Evolutionary conservation across 2,329 filamentous ascomycete genomes (phyloP).

Genomic region (Cercospora beticola): DNA sequence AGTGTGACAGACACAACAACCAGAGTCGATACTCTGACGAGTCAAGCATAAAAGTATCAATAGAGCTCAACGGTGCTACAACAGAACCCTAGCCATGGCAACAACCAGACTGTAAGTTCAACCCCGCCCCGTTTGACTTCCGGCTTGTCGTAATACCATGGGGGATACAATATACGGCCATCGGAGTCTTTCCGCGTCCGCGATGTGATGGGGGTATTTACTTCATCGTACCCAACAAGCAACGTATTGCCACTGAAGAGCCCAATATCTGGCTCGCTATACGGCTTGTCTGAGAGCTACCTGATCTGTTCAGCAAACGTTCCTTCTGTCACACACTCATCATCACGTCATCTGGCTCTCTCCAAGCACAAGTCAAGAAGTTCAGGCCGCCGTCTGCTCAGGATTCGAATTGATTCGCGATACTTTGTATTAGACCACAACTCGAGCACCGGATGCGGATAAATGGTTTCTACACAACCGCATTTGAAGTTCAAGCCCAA

Average conservation of each 20-base stretch:
- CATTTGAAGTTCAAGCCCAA: not conserved
- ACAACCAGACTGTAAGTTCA: not conserved
- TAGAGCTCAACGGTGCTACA: not conserved
- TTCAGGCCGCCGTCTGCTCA: not conserved
- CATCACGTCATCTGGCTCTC: not conserved
- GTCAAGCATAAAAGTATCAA: not conserved
- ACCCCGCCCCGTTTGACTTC: not conserved
- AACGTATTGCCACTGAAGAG: not conserved
- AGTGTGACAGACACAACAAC: not conserved
- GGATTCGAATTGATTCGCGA: not conserved
- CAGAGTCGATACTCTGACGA: not conserved
- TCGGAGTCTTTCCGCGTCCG: not conserved
- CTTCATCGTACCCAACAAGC: not conserved
- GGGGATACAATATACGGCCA: not conserved
- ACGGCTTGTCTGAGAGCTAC: not conserved
- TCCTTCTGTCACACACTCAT: not conserved
- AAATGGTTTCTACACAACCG: not conserved
- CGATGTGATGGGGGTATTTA: not conserved
- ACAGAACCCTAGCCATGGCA: not conserved
- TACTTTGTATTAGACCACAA: not conserved
- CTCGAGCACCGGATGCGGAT: not conserved
- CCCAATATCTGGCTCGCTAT: not conserved
- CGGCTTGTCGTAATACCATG: not conserved
- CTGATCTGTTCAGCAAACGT: not conserved
- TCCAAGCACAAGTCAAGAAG: not conserved